Evolutionary conservation across 2,329 filamentous ascomycete species (phyloP).

Genomic region (Trichoderma sp.): DNA sequence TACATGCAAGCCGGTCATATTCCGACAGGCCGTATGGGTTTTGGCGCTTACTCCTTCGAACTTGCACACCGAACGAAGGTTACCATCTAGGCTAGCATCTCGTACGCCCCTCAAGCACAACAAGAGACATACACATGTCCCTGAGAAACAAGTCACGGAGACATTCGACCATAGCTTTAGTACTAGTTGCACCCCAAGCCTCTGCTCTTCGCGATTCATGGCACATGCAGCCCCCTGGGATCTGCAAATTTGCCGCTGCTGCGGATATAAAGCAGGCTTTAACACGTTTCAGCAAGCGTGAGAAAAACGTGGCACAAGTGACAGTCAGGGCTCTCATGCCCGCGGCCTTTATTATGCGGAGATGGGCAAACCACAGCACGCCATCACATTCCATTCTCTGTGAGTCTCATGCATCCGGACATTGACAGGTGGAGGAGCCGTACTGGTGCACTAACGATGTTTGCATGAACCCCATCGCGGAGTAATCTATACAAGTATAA

Average conservation of each 20-base stretch:
- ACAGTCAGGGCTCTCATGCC: not conserved
- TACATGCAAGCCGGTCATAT: constrained; percentile 1
- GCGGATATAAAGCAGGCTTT: constrained; percentile 9
- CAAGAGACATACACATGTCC: not conserved
- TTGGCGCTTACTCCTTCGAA: not conserved
- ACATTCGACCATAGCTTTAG: not conserved
- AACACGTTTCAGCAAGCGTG: not conserved
- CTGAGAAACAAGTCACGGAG: not conserved
- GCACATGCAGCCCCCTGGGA: not conserved
- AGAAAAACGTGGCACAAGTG: constrained; percentile 16
- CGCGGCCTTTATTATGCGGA: not conserved
- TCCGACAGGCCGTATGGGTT: not conserved
- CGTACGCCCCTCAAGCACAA: not conserved
- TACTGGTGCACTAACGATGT: not conserved
- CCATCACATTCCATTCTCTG: constrained; percentile 1
- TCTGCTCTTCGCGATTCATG: not conserved
- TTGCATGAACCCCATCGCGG: constrained; percentile 1
- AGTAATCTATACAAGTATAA: not conserved
- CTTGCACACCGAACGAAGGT: not conserved
- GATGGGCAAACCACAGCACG: constrained; percentile 3
- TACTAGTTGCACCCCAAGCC: not conserved
- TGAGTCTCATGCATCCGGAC: not conserved
- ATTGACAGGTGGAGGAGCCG: constrained; percentile 10
- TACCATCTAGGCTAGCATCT: not conserved
- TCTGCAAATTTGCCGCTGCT: not conserved